These are phyloP conservation scores for Westerdykella sp. DNA, from an alignment of 2,329 filamentous ascomycete genomes.

Conservation along the genomic window DNA sequence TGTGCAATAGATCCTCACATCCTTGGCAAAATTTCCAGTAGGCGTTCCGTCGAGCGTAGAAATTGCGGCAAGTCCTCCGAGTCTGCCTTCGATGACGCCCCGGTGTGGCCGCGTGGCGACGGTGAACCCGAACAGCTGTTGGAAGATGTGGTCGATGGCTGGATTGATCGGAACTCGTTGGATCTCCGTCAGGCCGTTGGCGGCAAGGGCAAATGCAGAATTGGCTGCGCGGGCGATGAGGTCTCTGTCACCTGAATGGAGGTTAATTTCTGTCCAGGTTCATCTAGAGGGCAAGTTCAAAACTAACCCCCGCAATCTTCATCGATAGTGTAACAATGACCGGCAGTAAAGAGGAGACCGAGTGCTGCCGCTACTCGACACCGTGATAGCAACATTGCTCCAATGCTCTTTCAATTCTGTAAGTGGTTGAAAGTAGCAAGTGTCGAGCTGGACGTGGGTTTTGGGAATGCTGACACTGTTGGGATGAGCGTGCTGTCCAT, in stretches of 20 bases:
- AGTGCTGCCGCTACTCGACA: not conserved
- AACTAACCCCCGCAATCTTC: constrained; percentile 2
- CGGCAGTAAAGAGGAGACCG: not conserved
- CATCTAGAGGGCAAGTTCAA: not conserved
- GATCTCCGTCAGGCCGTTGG: constrained; percentile 2
- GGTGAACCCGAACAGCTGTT: constrained; percentile 1
- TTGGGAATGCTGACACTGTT: too few species aligned
- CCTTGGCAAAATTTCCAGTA: not conserved
- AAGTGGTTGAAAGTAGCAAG: too few species aligned
- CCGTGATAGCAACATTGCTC: too few species aligned
- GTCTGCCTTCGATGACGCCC: too few species aligned
- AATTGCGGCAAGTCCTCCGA: too few species aligned
- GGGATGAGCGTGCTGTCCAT: too few species aligned
- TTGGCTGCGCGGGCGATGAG: not conserved
- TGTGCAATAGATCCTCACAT: constrained; percentile 4
- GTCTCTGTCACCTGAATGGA: constrained; percentile 1
- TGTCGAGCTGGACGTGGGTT: too few species aligned
- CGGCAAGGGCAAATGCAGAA: constrained; percentile 2
- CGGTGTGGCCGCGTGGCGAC: too few species aligned
- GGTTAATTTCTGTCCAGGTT: not conserved
- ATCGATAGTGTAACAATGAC: constrained; percentile 2
- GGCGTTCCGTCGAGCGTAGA: too few species aligned
- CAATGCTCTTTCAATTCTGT: too few species aligned
- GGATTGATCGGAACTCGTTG: not conserved
- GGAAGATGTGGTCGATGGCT: not conserved